Conservation (phyloP, 148 eudicot genomes). For the Bassia scoparia region DNA sequence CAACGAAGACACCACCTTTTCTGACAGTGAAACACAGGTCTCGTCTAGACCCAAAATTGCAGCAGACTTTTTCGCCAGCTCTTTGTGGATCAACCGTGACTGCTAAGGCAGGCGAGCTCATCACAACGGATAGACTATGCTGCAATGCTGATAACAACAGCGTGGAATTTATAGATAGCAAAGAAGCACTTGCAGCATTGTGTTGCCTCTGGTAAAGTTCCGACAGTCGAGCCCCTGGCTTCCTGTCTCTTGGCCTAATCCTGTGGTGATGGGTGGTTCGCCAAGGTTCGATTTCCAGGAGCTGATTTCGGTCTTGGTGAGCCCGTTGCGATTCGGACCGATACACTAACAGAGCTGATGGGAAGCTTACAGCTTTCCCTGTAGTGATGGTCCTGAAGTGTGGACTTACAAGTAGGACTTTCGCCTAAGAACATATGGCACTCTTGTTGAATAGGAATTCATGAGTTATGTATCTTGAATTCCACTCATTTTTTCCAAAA, state of each 20-base stretch:
- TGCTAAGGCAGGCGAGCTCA: background rate
- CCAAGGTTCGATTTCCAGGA: conserved; percentile 9
- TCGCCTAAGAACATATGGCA: background rate
- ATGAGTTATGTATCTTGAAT: conserved; percentile 7
- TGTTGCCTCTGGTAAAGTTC: background rate
- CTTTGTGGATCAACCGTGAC: background rate
- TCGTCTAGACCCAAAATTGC: conserved; percentile 23
- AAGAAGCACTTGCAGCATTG: background rate
- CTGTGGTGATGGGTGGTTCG: conserved; percentile 1
- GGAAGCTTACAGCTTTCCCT: conserved; percentile 19
- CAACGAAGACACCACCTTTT: conserved; percentile 7
- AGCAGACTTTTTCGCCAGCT: conserved; percentile 7
- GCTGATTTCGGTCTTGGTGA: conserved; percentile 18
- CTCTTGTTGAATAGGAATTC: conserved; percentile 13
- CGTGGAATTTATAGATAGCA: background rate
- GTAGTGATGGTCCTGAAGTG: conserved; percentile 15
- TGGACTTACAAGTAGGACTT: conserved; percentile 11
- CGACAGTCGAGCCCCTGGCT: background rate
- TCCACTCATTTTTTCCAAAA: too few species aligned
- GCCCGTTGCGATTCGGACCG: background rate
- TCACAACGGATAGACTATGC: background rate
- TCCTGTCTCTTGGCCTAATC: background rate
- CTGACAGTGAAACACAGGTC: conserved; percentile 5
- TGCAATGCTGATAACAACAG: background rate
- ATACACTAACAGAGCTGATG: background rate